phyloP scores from a whole-genome alignment of 2,329 filamentous ascomycete species.

The Fusarium gaditjirri region DNA sequence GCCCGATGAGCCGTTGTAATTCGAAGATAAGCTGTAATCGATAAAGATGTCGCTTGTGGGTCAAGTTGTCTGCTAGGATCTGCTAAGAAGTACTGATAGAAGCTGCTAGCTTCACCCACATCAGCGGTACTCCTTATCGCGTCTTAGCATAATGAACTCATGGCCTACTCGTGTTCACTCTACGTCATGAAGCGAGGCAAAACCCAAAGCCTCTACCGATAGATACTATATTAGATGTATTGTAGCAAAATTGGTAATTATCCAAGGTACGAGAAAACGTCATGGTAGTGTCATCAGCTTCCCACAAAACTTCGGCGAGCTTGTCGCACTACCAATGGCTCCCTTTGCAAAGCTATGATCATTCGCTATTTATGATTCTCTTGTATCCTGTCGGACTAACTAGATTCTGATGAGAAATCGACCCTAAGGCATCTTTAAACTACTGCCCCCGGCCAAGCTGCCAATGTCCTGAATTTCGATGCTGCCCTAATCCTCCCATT shows the following conservation, averaged over 20 bases:
- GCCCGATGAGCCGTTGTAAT: fast-evolving
- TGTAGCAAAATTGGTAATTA: fast-evolving
- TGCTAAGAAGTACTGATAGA: background rate
- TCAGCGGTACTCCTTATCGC: background rate
- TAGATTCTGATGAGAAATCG: fast-evolving
- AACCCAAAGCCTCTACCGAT: fast-evolving
- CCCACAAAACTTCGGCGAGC: fast-evolving
- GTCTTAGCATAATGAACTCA: background rate
- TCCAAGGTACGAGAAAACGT: fast-evolving
- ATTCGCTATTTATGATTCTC: fast-evolving
- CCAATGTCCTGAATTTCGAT: background rate
- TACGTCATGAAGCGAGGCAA: fast-evolving
- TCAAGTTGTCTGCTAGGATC: background rate
- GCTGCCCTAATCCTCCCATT: background rate
- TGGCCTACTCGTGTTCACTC: too few relatives aligned
- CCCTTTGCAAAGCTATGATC: background rate
- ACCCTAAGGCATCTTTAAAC: fast-evolving
- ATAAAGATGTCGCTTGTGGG: too few relatives aligned
- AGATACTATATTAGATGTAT: fast-evolving
- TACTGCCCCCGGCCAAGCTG: background rate
- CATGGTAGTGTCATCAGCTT: fast-evolving
- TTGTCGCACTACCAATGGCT: fast-evolving
- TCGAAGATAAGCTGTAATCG: background rate
- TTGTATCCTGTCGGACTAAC: fast-evolving
- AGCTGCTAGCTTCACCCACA: fast-evolving